Base-by-base conservation (phyloP, 2,329 filamentous ascomycete species). In the Hypoxylon rubiginosum region DNA sequence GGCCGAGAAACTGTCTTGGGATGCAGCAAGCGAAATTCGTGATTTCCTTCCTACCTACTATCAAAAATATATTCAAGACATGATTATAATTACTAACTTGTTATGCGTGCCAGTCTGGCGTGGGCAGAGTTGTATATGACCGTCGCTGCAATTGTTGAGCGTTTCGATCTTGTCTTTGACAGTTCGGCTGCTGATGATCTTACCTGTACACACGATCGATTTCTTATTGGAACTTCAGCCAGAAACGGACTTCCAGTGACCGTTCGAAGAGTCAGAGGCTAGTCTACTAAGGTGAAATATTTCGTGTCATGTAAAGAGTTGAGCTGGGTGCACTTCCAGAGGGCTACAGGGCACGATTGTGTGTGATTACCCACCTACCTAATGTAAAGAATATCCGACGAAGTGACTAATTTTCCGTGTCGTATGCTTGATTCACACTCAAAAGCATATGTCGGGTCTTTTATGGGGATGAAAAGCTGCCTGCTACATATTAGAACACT, bases 1-100 rank as follows among this genome's bases (percentile, higher is more conserved):
- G 70, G 6, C 59, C 70, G 11, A 58, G 71, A n/a, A 70, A 49
- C 2, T 73, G 69, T 19, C 21, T 71, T 13, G 71, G 71, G n/a
- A 71, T 73, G 70, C 57, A 73, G 69, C 72, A 68, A 60, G n/a
- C n/a, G 66, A 39, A 4, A 13, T 39, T 9, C 9, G 68, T 26
- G 10, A 9, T 17, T 26, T 19, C 53, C 32, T 32, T n/a, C 36
- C 36, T 6, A 15, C 17, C 54, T 48, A 24, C 34, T 6, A 32
- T 24, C 4, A 24, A 5, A 1, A 50, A 58, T 6, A 28, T 15
- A 34, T 49, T 4, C 9, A 45, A 24, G 10, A 8, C n/a, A 10
- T 34, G 10, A 2, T 8, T 9, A 2, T 10, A 5, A 3, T 19
- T 21, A 11, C 17, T 45, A 45, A 45, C 41, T 19, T 17, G 11